A percentile compares a stretch with the other conserved stretches of the same genome.
Conservation (phyloP, 1,284 basidiomycete species). For the Phellopilus nigrolimitatus region DNA sequence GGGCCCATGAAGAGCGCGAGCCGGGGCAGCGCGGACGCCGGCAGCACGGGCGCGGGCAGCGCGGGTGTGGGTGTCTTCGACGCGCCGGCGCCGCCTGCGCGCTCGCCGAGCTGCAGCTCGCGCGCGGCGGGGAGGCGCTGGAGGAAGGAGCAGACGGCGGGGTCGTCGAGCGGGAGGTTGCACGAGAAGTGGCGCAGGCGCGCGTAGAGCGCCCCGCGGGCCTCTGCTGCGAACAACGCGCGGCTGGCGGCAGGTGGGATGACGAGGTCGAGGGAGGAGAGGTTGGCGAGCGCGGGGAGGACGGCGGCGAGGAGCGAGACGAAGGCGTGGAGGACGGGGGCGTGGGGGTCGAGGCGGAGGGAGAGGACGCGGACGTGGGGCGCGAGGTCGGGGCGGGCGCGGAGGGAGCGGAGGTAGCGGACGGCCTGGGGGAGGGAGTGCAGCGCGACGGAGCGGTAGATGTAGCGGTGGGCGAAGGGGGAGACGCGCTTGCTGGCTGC, state of each 20-base stretch:
- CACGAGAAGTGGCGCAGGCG: slow-evolving; percentile 50
- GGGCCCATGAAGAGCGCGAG: slow-evolving; percentile 60
- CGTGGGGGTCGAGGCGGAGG: slow-evolving; percentile 42
- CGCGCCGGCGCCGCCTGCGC: slow-evolving; percentile 16
- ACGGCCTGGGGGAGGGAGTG: slow-evolving; percentile 42
- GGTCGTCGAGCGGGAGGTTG: slow-evolving; percentile 55
- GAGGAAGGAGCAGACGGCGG: slow-evolving; percentile 54
- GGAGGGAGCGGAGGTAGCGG: slow-evolving; percentile 48
- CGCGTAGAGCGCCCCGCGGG: slow-evolving; percentile 33
- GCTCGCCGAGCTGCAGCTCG: slow-evolving; percentile 45
- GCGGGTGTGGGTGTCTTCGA: slow-evolving; percentile 21
- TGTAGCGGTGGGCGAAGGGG: slow-evolving; percentile 48
- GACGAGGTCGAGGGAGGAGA: slow-evolving; percentile 53
- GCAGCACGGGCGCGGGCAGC: slow-evolving; percentile 23
- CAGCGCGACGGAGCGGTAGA: slow-evolving; percentile 54
- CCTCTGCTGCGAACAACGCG: slow-evolving; percentile 38
- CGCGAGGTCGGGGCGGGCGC: slow-evolving; percentile 47
- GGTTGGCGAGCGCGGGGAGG: slow-evolving; percentile 51
- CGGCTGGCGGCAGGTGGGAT: slow-evolving; percentile 48
- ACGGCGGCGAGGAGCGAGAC: slow-evolving; percentile 47
- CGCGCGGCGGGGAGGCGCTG: slow-evolving; percentile 43
- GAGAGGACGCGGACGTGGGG: slow-evolving; percentile 54
- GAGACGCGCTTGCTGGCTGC: slow-evolving; percentile 38
- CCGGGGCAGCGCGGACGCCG: slow-evolving; percentile 40
- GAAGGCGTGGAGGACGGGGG: slow-evolving; percentile 40